Evolutionary conservation across 2,329 filamentous ascomycete genomes (phyloP).

Genomic region (Exophiala phaeomuriformis): DNA sequence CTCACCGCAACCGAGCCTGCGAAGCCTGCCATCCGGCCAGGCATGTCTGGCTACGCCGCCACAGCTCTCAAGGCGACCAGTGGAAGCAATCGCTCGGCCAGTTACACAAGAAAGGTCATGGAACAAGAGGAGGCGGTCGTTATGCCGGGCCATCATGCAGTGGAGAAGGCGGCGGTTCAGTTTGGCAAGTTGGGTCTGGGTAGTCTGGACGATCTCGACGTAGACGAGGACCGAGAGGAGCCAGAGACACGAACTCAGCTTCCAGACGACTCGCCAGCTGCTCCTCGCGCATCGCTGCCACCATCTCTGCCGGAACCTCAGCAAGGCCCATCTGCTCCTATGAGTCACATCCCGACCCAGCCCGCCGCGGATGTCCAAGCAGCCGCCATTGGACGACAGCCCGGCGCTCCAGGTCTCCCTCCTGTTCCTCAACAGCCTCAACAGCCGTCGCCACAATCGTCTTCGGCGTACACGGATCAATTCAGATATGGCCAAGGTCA

Average conservation of each 20-base stretch:
- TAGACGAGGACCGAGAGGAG: slow-evolving; percentile 91
- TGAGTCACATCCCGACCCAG: slow-evolving; percentile 24
- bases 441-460: slow-evolving; percentile 40
- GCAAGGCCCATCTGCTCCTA: slow-evolving; percentile 33
- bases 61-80: slow-evolving; percentile 72
- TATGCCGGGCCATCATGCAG: slow-evolving; percentile 93
- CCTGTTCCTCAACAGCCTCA: slow-evolving; percentile 47
- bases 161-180: slow-evolving; percentile 87
- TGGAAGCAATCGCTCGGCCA: slow-evolving; percentile 58
- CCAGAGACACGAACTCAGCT: slow-evolving; percentile 90
- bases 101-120: slow-evolving; percentile 76
- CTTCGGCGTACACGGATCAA: slow-evolving; percentile 42
- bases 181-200: slow-evolving; percentile 93
- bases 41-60: slow-evolving; percentile 68
- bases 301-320: slow-evolving; percentile 51
- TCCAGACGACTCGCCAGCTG: slow-evolving; percentile 82
- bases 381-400: slow-evolving; percentile 49
- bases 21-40: slow-evolving; percentile 47
- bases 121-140: slow-evolving; percentile 97
- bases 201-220: slow-evolving; percentile 68
- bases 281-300: slow-evolving; percentile 79
- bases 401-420: slow-evolving; percentile 49
- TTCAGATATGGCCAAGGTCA: slow-evolving; percentile 48
- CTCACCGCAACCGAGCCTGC: slow-evolving; percentile 49
- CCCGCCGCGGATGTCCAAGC: slow-evolving; percentile 35